Conservation (phyloP, 345 rosid species). For the Euphorbia peplus region DNA sequence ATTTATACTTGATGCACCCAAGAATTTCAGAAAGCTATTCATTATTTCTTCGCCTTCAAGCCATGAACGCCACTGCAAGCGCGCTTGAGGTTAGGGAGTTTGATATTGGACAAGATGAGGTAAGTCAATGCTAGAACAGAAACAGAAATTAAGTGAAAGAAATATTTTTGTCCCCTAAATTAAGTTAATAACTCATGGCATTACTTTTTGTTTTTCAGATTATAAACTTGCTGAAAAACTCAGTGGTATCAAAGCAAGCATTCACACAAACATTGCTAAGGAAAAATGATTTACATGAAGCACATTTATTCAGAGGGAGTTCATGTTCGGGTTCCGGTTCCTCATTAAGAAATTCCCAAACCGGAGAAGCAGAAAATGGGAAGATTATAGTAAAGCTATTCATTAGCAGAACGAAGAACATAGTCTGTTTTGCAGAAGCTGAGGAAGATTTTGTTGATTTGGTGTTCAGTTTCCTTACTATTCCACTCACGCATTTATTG, state of each 20-base stretch:
- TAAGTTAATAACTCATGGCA: too few species aligned
- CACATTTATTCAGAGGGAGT: not conserved
- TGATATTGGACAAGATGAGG: constrained; percentile 14
- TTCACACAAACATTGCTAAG: constrained; percentile 19
- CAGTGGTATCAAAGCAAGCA: constrained; percentile 13
- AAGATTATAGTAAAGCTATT: constrained; percentile 16
- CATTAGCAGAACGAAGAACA: constrained; percentile 24
- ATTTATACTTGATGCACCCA: constrained; percentile 14
- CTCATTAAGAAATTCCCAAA: not conserved
- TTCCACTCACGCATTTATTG: constrained; percentile 23
- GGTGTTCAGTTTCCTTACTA: constrained; percentile 31
- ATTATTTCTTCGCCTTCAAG: too few species aligned
- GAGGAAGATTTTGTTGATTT: constrained; percentile 28
- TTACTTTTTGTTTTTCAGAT: constrained; percentile 24
- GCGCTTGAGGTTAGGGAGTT: constrained; percentile 11
- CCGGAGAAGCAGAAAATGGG: not conserved
- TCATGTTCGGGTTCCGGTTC: too few species aligned
- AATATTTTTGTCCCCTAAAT: too few species aligned
- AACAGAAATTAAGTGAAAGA: too few species aligned
- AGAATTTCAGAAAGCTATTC: not conserved
- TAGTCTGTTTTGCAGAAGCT: constrained; percentile 24
- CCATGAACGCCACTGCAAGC: too few species aligned
- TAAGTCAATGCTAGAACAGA: too few species aligned
- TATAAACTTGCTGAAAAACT: constrained; percentile 18
- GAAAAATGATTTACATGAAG: not conserved